Evolutionary conservation across 495 filamentous ascomycete genomes (phyloP).

Genomic region (Haplographium delicatum): DNA sequence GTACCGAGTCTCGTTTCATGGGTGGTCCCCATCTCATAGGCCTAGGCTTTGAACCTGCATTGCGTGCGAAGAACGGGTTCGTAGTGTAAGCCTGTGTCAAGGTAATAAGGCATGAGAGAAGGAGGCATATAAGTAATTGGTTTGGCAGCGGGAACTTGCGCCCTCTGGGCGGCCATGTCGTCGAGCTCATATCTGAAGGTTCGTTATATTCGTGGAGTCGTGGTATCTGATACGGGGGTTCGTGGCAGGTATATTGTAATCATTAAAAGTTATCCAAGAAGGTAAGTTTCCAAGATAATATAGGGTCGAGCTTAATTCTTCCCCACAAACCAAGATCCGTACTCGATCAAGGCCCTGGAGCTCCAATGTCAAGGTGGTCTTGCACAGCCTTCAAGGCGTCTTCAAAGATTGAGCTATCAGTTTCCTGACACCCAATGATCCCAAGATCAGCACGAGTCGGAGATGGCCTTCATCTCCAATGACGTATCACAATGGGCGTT

Average conservation of each 20-base stretch:
- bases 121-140: constrained; percentile 66
- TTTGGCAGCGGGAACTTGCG: constrained; percentile 50
- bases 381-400: constrained; percentile 7
- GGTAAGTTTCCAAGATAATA: not conserved
- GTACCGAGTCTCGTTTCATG: constrained; percentile 16
- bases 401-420: not conserved
- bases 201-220: not conserved
- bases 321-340: not conserved
- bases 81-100: constrained; percentile 2
- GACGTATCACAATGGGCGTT: not conserved
- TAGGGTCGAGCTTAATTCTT: not conserved
- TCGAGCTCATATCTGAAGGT: not conserved
- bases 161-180: not conserved
- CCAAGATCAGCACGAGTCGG: constrained; percentile 8
- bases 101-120: constrained; percentile 7
- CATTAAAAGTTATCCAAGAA: not conserved
- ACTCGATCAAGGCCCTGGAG: not conserved
- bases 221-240: not conserved
- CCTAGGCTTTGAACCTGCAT: constrained; percentile 10
- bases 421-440: constrained; percentile 9
- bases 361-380: not conserved
- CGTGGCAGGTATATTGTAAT: not conserved
- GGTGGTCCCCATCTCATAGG: constrained; percentile 19
- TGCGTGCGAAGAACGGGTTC: constrained; percentile 14
- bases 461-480: constrained; percentile 20